Conservation (phyloP, 129 eudicot species). For the Centella asiatica region DNA sequence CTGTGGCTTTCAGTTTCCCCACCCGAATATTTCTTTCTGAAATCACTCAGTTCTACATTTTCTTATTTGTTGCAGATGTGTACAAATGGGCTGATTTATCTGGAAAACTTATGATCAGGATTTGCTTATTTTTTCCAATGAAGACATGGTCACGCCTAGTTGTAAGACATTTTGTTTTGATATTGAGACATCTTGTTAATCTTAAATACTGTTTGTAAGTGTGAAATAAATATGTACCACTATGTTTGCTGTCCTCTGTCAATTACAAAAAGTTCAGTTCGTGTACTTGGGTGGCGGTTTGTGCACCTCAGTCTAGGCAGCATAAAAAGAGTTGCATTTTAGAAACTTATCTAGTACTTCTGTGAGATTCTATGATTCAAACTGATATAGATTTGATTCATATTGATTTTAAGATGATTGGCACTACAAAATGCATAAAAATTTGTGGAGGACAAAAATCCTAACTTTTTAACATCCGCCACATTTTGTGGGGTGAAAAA, state of each 20-base stretch:
- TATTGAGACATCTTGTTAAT: neutral
- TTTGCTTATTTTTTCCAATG: conserved; percentile 86
- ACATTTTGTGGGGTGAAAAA: too few relatives aligned
- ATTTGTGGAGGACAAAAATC: too few relatives aligned
- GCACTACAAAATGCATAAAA: too few relatives aligned
- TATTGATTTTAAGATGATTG: too few relatives aligned
- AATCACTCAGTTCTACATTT: conserved; percentile 14
- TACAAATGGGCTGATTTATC: conserved; percentile 73
- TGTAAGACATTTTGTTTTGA: conserved; percentile 35
- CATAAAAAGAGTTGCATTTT: too few relatives aligned
- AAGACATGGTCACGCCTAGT: conserved; percentile 68
- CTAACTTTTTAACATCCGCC: too few relatives aligned
- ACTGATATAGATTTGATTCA: too few relatives aligned
- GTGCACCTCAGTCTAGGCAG: neutral
- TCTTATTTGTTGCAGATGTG: conserved; percentile 56
- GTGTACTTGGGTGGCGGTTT: neutral
- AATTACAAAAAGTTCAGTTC: neutral
- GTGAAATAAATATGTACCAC: neutral
- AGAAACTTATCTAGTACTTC: too few relatives aligned
- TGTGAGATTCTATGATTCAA: too few relatives aligned
- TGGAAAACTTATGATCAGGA: conserved; percentile 72
- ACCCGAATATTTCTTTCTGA: neutral
- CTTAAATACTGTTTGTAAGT: too few relatives aligned
- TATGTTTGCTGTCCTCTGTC: neutral
- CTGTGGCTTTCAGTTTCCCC: neutral